Conservation (phyloP, 768 basidiomycete genomes). For the Rubroboletus satanas region DNA sequence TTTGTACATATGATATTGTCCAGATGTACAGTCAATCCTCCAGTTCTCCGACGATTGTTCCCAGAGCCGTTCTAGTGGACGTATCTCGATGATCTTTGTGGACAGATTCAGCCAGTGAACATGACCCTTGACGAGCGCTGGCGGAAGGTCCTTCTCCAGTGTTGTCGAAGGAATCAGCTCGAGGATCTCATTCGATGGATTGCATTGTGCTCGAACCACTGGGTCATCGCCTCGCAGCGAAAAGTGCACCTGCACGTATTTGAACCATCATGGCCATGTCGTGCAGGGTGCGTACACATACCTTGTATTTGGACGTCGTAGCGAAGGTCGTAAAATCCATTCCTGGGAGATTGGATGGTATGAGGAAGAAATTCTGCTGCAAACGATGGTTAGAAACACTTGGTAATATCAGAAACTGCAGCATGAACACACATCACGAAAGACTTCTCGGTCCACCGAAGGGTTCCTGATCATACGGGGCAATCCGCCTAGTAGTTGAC, state of each 20-base stretch:
- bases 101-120: constrained; percentile 27
- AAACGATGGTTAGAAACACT: not conserved
- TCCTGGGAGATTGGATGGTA: not conserved
- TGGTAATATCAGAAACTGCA: not conserved
- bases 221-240: not conserved
- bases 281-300: not conserved
- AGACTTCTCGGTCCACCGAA: constrained; percentile 1
- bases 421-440: not conserved
- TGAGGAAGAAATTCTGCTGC: not conserved
- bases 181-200: not conserved
- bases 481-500: constrained; percentile 11
- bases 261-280: not conserved
- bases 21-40: constrained; percentile 5
- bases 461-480: not conserved
- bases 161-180: constrained; percentile 17
- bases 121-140: not conserved
- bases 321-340: not conserved
- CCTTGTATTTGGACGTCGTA: not conserved
- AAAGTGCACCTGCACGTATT: constrained; percentile 15
- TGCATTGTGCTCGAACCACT: constrained; percentile 5
- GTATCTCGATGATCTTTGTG: constrained; percentile 19
- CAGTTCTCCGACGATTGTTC: constrained; percentile 17
- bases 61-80: constrained; percentile 18
- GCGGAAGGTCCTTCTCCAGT: constrained; percentile 20
- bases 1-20: not conserved